These are phyloP conservation scores for Trametes maxima DNA, from an alignment of 768 basidiomycete species.

Conservation along the genomic window DNA sequence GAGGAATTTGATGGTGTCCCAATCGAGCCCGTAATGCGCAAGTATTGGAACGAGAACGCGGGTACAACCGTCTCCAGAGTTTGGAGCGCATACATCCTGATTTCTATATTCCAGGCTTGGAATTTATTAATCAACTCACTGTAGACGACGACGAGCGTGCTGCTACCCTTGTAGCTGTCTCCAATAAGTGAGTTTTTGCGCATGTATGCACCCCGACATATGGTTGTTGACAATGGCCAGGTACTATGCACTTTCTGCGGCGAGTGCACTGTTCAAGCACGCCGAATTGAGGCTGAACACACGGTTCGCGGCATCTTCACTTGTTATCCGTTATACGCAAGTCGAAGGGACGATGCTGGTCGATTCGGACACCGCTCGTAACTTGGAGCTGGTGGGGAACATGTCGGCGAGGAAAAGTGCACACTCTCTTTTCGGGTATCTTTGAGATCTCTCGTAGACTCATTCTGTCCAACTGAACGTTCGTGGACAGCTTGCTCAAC, in stretches of 20 bases:
- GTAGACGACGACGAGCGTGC: constrained; percentile 83
- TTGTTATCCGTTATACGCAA: constrained; percentile 74
- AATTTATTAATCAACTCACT: constrained; percentile 76
- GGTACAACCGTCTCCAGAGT: constrained; percentile 44
- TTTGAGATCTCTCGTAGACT: background rate
- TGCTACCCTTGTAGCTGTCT: constrained; percentile 74
- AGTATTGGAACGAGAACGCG: constrained; percentile 84
- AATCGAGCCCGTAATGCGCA: constrained; percentile 71
- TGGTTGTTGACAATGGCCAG: constrained; percentile 41
- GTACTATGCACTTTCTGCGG: constrained; percentile 87
- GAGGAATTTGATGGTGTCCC: constrained; percentile 73
- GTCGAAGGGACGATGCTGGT: constrained; percentile 95
- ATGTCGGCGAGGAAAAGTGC: constrained; percentile 62
- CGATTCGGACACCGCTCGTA: constrained; percentile 84
- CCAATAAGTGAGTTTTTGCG: constrained; percentile 69
- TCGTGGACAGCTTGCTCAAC: constrained; percentile 59
- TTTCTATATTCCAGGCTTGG: constrained; percentile 54
- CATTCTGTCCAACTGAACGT: background rate
- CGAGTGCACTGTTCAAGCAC: constrained; percentile 86
- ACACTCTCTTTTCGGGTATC: constrained; percentile 80
- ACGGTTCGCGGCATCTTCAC: constrained; percentile 67
- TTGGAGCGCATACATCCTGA: constrained; percentile 1
- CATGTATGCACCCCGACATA: background rate
- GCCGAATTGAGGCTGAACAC: constrained; percentile 70
- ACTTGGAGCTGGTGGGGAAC: constrained; percentile 89